Base-by-base conservation (phyloP, 108 stramenopile genomes). In the Skeletonema potamos region DNA sequence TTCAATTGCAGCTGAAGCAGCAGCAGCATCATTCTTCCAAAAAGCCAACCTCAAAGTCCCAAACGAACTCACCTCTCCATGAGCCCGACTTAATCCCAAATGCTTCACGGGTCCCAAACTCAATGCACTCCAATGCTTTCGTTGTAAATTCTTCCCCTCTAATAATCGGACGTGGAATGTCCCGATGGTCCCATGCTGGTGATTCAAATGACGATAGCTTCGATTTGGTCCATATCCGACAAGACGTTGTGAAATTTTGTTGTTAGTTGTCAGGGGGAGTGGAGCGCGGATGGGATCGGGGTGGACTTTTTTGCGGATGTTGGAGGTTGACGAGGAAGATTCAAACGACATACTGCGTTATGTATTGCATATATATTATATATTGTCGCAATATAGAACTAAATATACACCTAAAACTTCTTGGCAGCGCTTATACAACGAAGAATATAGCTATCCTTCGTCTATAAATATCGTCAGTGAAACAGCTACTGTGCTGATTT, bases 111-210 rank as follows among this genome's bases (percentile, higher is more conserved):
- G 89, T 1, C 87, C 89, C 58, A 94, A 62, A 4, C 85, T 84
- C 62, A 94, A 48, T 0, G 87, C 85, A 57, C 87, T 87, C 92
- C 92, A 94, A 66, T 94, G 87, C 22, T 62, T 63, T 20, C 92
- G 84, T 43, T 77, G 64, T 48, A 94, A 57, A 51, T 87, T 79
- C 10, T 72, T 55, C 3, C 85, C 90, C 59, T 94, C 93, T 51
- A 94, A 55, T 9, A 94, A 65, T 4, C 85, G 86, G 24, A 94
- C 74, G 11, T 62, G 75, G 41, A 94, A 87, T 15, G 64, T 81
- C 26, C 93, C 93, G 12, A 92, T 86, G 22, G 65, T 62, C 6
- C 91, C 91, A 20, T 79, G 6, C 69, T 94, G 93, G 78, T 94
- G 93, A 54, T 89, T 83, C 66, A 94, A 58, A 17, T 84, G 84